Evolutionary conservation across 768 basidiomycete genomes (phyloP).

Genomic region (Tephrocybe sp.): DNA sequence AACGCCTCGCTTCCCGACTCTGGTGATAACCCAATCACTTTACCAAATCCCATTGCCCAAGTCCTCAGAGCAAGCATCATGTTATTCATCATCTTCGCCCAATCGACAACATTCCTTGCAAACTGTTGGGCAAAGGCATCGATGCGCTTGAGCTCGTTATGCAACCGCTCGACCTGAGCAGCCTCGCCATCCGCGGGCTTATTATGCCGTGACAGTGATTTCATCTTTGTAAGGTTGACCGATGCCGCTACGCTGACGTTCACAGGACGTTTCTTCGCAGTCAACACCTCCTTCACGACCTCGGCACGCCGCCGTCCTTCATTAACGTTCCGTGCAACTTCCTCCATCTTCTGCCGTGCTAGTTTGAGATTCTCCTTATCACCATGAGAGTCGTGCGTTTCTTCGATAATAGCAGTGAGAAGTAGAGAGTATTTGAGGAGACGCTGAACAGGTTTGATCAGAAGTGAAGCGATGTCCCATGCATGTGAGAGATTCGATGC

Average conservation of each 20-base stretch:
- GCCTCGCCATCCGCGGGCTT: slow-evolving; percentile 31
- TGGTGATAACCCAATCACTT: slow-evolving; percentile 58
- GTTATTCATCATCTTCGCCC: slow-evolving; percentile 52
- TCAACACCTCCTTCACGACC: slow-evolving; percentile 74
- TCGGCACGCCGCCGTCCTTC: slow-evolving; percentile 75
- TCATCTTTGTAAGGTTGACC: slow-evolving; percentile 60
- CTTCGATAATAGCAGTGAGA: slow-evolving; percentile 70
- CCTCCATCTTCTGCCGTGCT: slow-evolving; percentile 63
- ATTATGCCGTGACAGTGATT: slow-evolving; percentile 36
- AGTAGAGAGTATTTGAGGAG: slow-evolving; percentile 93
- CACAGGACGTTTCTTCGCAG: slow-evolving; percentile 37
- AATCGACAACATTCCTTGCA: slow-evolving; percentile 59
- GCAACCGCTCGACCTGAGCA: slow-evolving; percentile 50
- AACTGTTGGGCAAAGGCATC: slow-evolving; percentile 60
- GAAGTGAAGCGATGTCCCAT: slow-evolving; percentile 89
- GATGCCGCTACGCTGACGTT: slow-evolving; percentile 48
- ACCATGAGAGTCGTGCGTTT: slow-evolving; percentile 64
- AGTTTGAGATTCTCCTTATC: slow-evolving; percentile 58
- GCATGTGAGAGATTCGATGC: slow-evolving; percentile 77
- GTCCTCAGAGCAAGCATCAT: slow-evolving; percentile 46
- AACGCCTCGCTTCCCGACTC: slow-evolving; percentile 58
- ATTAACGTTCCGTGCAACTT: slow-evolving; percentile 73
- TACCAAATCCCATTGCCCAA: slow-evolving; percentile 68
- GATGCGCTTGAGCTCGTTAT: slow-evolving; percentile 52
- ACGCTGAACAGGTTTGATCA: slow-evolving; percentile 97